Evolutionary conservation across 2,329 filamentous ascomycete genomes (phyloP).

Genomic region (Colletotrichum sp.): DNA sequence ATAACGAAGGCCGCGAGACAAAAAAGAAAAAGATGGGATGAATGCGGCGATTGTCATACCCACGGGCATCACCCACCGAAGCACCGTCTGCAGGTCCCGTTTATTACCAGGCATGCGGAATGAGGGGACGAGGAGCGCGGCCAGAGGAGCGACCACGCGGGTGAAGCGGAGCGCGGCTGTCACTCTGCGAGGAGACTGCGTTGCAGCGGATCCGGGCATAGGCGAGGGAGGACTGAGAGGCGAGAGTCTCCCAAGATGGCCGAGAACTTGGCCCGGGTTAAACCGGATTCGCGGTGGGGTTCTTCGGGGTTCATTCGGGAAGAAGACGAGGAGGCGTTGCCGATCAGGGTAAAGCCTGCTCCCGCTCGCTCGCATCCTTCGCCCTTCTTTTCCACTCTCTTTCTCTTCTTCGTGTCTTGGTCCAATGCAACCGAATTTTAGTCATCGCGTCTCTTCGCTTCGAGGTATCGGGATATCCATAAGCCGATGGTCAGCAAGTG

Average conservation of each 20-base stretch:
- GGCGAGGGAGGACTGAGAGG: background rate
- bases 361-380: background rate
- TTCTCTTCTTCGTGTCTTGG: background rate
- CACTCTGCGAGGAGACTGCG: background rate
- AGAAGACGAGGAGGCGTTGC: background rate
- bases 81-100: background rate
- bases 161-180: background rate
- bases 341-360: background rate
- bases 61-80: background rate
- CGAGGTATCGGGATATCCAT: background rate
- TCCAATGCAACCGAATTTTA: background rate
- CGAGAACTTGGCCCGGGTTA: background rate
- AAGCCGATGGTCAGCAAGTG: background rate
- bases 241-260: background rate
- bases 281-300: background rate
- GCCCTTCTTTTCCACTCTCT: background rate
- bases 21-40: background rate
- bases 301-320: conserved; percentile 1
- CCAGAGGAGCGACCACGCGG: background rate
- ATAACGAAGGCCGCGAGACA: background rate
- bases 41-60: background rate
- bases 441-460: background rate
- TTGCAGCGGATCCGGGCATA: background rate
- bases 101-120: background rate
- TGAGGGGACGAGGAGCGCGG: background rate